These are phyloP conservation scores for Viridothelium virens DNA, from an alignment of 495 filamentous ascomycete species.

Conservation along the genomic window DNA sequence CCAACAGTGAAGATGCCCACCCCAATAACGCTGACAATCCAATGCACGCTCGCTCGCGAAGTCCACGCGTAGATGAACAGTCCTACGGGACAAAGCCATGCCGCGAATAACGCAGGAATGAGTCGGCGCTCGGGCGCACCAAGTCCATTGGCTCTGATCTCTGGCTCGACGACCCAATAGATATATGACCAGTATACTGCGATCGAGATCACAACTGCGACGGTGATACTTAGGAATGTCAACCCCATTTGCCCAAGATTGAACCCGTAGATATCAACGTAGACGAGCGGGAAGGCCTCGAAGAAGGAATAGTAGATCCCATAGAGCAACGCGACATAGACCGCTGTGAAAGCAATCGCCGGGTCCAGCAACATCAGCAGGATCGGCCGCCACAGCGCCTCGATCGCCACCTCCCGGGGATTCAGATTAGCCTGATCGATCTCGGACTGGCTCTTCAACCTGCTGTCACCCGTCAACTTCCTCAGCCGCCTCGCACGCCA, in stretches of 20 bases:
- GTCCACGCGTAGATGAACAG: constrained; percentile 63
- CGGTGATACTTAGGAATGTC: constrained; percentile 55
- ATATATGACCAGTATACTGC: constrained; percentile 47
- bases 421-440: constrained; percentile 42
- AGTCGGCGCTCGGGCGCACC: constrained; percentile 47
- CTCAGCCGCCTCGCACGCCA: constrained; percentile 50
- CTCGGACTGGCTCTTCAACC: constrained; percentile 32
- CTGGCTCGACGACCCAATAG: constrained; percentile 45
- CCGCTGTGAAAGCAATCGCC: constrained; percentile 52
- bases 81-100: constrained; percentile 48
- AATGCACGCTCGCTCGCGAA: constrained; percentile 46
- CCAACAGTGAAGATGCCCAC: constrained; percentile 47
- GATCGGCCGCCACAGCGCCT: constrained; percentile 54
- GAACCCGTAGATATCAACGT: constrained; percentile 54
- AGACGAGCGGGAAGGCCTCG: constrained; percentile 68
- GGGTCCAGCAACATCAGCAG: constrained; percentile 59
- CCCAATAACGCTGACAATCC: constrained; percentile 56
- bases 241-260: constrained; percentile 54
- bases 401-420: constrained; percentile 41
- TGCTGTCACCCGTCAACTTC: constrained; percentile 29
- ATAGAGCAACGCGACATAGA: constrained; percentile 58
- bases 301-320: constrained; percentile 66
- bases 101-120: constrained; percentile 48
- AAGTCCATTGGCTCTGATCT: constrained; percentile 40
- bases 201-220: constrained; percentile 49